phyloP scores from a whole-genome alignment of 2,329 filamentous ascomycete genomes.

The Curvularia sp. region DNA sequence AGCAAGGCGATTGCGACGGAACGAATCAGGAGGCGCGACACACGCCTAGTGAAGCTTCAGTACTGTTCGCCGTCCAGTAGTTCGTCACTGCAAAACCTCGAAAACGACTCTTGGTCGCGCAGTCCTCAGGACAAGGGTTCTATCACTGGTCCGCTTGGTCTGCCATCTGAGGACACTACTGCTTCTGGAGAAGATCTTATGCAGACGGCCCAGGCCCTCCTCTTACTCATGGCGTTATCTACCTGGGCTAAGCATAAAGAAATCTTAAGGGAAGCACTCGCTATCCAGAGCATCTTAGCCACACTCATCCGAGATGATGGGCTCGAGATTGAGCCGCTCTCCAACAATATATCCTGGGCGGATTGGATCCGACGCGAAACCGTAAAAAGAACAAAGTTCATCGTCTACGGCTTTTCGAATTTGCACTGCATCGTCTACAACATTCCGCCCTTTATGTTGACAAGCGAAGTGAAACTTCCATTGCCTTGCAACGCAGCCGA shows the following conservation, averaged over 20 bases:
- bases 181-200: constrained; percentile 53
- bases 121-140: constrained; percentile 32
- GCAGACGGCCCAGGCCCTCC: constrained; percentile 70
- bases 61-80: constrained; percentile 31
- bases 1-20: constrained; percentile 63
- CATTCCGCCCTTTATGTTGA: constrained; percentile 65
- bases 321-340: constrained; percentile 62
- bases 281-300: constrained; percentile 64
- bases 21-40: constrained; percentile 60
- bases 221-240: constrained; percentile 67
- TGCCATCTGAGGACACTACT: constrained; percentile 35
- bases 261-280: constrained; percentile 64
- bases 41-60: constrained; percentile 50
- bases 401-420: constrained; percentile 66
- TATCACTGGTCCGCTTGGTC: constrained; percentile 36
- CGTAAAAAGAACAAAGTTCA: constrained; percentile 62
- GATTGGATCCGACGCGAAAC: constrained; percentile 64
- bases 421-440: constrained; percentile 69
- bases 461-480: constrained; percentile 61
- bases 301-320: constrained; percentile 64
- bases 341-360: constrained; percentile 61
- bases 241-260: constrained; percentile 67
- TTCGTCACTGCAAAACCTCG: constrained; percentile 28
- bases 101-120: constrained; percentile 18
- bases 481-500: constrained; percentile 63